A percentile compares a stretch with the other conserved stretches of the same genome.
phyloP scores from a whole-genome alignment of 2,329 filamentous ascomycete species.

The Monilinia aucupariae region DNA sequence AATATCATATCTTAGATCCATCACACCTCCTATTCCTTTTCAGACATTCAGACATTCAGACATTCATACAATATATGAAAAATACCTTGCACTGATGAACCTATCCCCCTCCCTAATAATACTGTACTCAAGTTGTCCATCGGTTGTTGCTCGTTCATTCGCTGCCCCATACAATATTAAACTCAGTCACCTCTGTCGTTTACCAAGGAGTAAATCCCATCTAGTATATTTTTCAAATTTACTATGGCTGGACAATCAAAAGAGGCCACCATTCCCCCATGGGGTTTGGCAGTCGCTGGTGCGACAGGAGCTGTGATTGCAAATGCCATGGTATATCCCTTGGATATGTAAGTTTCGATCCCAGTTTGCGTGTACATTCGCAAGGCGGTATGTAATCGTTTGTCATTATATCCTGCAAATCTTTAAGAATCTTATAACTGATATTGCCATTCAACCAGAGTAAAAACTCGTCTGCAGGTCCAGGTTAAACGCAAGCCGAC shows the following conservation, averaged over 20 bases:
- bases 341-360: slow-evolving; percentile 73
- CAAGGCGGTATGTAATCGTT: slow-evolving; percentile 12
- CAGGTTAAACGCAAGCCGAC: slow-evolving; percentile 66
- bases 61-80: neutral
- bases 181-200: neutral
- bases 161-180: slow-evolving; percentile 1
- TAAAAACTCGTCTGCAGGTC: slow-evolving; percentile 94
- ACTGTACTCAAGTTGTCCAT: slow-evolving; percentile 1
- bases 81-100: neutral
- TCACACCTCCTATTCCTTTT: neutral
- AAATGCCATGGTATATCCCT: slow-evolving; percentile 90
- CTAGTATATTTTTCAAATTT: neutral
- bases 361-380: slow-evolving; percentile 6
- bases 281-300: slow-evolving; percentile 88
- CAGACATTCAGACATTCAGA: neutral
- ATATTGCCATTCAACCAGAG: slow-evolving; percentile 46
- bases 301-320: slow-evolving; percentile 89
- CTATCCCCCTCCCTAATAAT: neutral
- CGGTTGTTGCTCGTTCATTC: slow-evolving; percentile 3
- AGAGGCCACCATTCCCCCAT: slow-evolving; percentile 62
- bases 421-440: slow-evolving; percentile 8
- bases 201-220: neutral
- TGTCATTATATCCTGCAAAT: slow-evolving; percentile 5
- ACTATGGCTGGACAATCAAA: slow-evolving; percentile 34
- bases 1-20: neutral